Evolutionary conservation across 345 rosid genomes (phyloP), one percentile per base, ranked within the genome.

Genomic region (Salix brachista): DNA sequence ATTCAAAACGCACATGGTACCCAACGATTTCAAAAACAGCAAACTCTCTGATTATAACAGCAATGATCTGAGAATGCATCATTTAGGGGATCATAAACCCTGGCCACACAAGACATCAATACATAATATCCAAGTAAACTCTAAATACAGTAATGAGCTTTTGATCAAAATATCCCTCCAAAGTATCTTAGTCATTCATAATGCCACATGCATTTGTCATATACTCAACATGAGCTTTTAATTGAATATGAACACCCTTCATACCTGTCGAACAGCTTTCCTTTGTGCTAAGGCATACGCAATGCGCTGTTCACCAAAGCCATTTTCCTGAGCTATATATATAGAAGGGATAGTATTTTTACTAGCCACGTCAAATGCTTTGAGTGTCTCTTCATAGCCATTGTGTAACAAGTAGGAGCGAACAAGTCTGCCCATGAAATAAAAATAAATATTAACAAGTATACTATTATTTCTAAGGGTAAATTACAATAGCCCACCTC

Each of bases 331-430:
- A 78, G 87, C 86, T 75, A 88, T 64, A 82, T 60, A 54, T 70
- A 92, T 78, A 21, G 99, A 91, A 82, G 99, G 97, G 77, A 87
- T 80, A 48, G 87, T 85, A 83, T 83, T 92, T 86, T 87, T 83
- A 83, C 89, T 80, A 73, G 96, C 96, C 88, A 89, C 78, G 82
- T 92, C 91, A 84, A 96, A 96, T 77, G 95, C 89, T 83, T 87
- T 80, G 73, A 96, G 92, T n/a, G 97, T 93, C 80, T 92, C 98
- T 81, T 91, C 95, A 67, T 93, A 96, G 60, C 98, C 99, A 79
- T 92, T 92, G 84, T 96, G 99, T 78, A 92, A 79, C 77, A 96
- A 85, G 85, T 93, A 96, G 61, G 97, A 88, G 79, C 92, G 91
- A 50, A 96, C 92, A 79, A 96, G 92, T 83, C 99, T 96, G 88